phyloP scores from a whole-genome alignment of 2,329 filamentous ascomycete genomes.

The Taxawa tesnikishii region DNA sequence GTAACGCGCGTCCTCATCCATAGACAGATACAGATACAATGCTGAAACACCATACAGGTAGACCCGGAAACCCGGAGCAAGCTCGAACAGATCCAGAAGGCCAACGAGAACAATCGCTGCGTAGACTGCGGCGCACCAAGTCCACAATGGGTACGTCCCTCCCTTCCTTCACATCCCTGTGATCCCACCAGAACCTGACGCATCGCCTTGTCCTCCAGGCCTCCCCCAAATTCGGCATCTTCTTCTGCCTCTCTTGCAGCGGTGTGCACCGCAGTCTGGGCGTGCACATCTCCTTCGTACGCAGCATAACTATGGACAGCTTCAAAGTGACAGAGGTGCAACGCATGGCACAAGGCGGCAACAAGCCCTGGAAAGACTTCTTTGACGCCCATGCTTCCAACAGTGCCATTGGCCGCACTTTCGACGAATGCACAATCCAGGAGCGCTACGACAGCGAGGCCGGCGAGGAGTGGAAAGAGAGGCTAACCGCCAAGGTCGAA shows the following conservation, averaged over 20 bases:
- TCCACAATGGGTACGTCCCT: slow-evolving; percentile 78
- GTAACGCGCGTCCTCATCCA: too few relatives aligned
- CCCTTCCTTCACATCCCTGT: too few relatives aligned
- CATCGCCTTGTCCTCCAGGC: slow-evolving; percentile 38
- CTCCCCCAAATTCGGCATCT: slow-evolving; percentile 92
- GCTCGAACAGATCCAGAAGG: slow-evolving; percentile 86
- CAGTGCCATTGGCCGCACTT: slow-evolving; percentile 37
- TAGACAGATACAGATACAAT: too few relatives aligned
- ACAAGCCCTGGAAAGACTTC: slow-evolving; percentile 75
- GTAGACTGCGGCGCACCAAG: slow-evolving; percentile 93
- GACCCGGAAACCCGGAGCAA: slow-evolving; percentile 95
- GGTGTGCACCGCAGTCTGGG: slow-evolving; percentile 89
- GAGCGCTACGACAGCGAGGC: slow-evolving; percentile 83
- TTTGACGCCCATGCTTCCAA: slow-evolving; percentile 52
- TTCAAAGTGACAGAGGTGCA: slow-evolving; percentile 90
- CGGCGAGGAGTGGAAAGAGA: slow-evolving; percentile 92
- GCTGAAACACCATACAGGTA: slow-evolving; percentile 43
- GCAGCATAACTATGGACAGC: slow-evolving; percentile 95
- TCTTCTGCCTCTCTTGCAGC: slow-evolving; percentile 94
- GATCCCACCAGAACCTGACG: not conserved
- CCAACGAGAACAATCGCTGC: slow-evolving; percentile 77
- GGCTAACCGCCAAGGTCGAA: slow-evolving; percentile 77
- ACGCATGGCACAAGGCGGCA: slow-evolving; percentile 87
- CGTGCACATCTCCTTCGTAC: slow-evolving; percentile 96
- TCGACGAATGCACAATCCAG: slow-evolving; percentile 80